Percentiles rank a stretch among this genome's conserved stretches.
phyloP scores from a whole-genome alignment of 2,329 filamentous ascomycete genomes.

The Trichoderma guizhouense region DNA sequence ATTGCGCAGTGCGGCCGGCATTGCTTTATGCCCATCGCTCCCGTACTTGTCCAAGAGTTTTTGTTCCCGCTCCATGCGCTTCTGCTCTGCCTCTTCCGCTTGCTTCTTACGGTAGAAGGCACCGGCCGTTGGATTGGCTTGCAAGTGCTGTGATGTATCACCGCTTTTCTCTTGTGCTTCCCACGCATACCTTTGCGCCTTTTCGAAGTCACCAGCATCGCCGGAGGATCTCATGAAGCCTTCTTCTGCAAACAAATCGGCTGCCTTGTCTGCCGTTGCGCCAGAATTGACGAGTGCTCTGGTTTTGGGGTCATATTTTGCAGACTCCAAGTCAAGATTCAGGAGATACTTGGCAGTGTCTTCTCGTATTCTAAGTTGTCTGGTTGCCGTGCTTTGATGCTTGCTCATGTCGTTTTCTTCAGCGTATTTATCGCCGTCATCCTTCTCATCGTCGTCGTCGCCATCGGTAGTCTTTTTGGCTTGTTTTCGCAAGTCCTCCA shows the following conservation, averaged over 20 bases:
- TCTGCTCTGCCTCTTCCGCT: constrained; percentile 66
- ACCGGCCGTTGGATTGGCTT: constrained; percentile 93
- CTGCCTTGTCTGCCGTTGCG: constrained; percentile 74
- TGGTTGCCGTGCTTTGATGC: constrained; percentile 84
- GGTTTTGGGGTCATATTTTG: constrained; percentile 97
- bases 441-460: constrained; percentile 39
- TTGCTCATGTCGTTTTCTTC: constrained; percentile 97
- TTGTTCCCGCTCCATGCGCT: constrained; percentile 65
- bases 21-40: constrained; percentile 53
- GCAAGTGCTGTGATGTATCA: constrained; percentile 79
- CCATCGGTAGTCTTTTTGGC: constrained; percentile 42
- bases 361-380: constrained; percentile 87
- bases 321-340: constrained; percentile 92
- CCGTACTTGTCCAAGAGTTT: constrained; percentile 81
- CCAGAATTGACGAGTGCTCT: constrained; percentile 84
- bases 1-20: constrained; percentile 61
- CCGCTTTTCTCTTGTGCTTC: constrained; percentile 83
- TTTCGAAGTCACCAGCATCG: constrained; percentile 89
- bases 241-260: constrained; percentile 84
- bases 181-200: constrained; percentile 88
- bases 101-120: constrained; percentile 81
- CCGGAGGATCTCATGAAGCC: constrained; percentile 86
- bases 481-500: constrained; percentile 70
- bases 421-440: constrained; percentile 73
- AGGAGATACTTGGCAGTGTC: constrained; percentile 96